Evolutionary conservation across 768 basidiomycete genomes (phyloP).

Genomic region (Tricholoma sp.): DNA sequence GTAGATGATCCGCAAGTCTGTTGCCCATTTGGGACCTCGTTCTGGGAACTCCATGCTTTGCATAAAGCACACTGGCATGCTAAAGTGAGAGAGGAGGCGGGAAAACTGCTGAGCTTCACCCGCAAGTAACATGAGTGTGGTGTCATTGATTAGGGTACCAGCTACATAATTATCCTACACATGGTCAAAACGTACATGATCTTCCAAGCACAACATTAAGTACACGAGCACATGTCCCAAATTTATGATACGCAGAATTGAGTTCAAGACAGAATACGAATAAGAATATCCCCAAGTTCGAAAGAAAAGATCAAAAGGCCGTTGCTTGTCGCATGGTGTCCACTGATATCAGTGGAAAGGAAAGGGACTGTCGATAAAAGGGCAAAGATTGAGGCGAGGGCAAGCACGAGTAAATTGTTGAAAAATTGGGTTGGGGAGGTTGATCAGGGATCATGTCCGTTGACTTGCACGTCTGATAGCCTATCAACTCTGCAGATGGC

Average conservation of each 20-base stretch:
- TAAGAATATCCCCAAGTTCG: not conserved
- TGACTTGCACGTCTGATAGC: constrained; percentile 34
- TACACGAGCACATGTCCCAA: not conserved
- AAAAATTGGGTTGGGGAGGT: constrained; percentile 5
- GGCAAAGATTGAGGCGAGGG: constrained; percentile 3
- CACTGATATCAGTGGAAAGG: not conserved
- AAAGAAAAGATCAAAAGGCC: not conserved
- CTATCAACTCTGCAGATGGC: constrained; percentile 59
- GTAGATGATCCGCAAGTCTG: constrained; percentile 85
- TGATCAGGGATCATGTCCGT: constrained; percentile 5
- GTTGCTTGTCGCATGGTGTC: constrained; percentile 1
- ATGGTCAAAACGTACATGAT: not conserved
- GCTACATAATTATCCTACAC: not conserved
- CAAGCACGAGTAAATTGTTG: not conserved
- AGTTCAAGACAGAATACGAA: not conserved
- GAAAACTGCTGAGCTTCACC: constrained; percentile 43
- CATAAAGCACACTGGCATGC: constrained; percentile 58
- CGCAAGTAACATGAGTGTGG: constrained; percentile 24
- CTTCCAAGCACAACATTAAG: constrained; percentile 7
- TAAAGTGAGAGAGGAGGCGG: constrained; percentile 63
- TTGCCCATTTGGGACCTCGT: constrained; percentile 77
- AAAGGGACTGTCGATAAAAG: constrained; percentile 3
- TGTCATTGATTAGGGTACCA: not conserved
- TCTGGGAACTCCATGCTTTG: constrained; percentile 79
- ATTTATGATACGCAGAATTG: not conserved